These are phyloP conservation scores for Pterocarpus santalinus DNA, from an alignment of 306 rosid species.

Conservation along the genomic window DNA sequence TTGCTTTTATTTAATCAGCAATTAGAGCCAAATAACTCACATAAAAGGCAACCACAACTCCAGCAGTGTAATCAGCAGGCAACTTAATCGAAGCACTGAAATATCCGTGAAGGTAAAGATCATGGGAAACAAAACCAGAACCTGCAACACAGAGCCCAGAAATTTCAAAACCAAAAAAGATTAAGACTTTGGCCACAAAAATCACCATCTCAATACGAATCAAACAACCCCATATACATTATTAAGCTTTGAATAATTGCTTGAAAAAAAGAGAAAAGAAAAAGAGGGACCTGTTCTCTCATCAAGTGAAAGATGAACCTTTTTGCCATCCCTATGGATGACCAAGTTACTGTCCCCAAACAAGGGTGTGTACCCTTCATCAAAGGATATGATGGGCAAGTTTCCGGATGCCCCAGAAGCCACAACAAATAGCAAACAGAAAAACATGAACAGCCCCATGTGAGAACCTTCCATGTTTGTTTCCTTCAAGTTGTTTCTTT, in stretches of 20 bases:
- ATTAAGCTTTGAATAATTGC: not conserved
- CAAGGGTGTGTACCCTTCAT: slow-evolving; percentile 84
- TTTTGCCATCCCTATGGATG: slow-evolving; percentile 79
- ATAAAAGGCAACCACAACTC: slow-evolving; percentile 96
- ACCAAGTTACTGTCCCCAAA: slow-evolving; percentile 87
- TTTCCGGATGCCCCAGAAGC: slow-evolving; percentile 58
- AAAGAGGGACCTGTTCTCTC: slow-evolving; percentile 74
- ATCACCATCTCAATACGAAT: not conserved
- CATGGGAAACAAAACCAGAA: slow-evolving; percentile 96
- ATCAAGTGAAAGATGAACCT: slow-evolving; percentile 88
- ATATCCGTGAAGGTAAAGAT: slow-evolving; percentile 89
- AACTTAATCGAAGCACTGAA: slow-evolving; percentile 95
- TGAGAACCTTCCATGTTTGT: slow-evolving; percentile 52
- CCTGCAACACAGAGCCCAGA: slow-evolving; percentile 60
- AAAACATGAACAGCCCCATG: slow-evolving; percentile 46
- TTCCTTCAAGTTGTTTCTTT: not conserved
- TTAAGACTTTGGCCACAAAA: slow-evolving; percentile 34
- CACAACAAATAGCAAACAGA: slow-evolving; percentile 32
- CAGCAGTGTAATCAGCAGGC: slow-evolving; percentile 95
- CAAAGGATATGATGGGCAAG: slow-evolving; percentile 71
- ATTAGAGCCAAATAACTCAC: slow-evolving; percentile 59
- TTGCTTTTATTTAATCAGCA: not conserved
- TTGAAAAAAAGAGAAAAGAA: not conserved
- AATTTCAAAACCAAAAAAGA: slow-evolving; percentile 18
- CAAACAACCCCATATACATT: slow-evolving; percentile 14